These are phyloP conservation scores for Chlamydomonas reinhardtii DNA, from an alignment of 163 green algal species.

Conservation along the genomic window DNA sequence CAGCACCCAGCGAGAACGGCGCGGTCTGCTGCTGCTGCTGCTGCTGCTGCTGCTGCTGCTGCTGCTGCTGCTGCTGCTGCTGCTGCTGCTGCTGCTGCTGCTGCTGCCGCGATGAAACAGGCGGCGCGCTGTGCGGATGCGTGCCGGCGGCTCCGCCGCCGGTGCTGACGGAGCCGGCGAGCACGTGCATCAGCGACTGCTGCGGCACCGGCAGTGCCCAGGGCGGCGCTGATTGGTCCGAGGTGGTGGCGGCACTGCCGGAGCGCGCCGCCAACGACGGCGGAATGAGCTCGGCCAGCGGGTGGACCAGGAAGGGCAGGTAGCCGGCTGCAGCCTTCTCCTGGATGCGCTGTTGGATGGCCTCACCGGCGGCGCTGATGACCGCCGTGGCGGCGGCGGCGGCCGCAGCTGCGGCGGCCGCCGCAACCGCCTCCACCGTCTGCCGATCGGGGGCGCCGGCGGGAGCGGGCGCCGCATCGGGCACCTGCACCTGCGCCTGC, in stretches of 20 bases:
- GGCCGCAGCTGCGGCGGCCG: slow-evolving; percentile 59
- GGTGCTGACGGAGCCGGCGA: neutral
- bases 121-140: neutral
- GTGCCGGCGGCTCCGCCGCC: neutral
- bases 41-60: neutral
- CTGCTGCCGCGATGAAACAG: neutral
- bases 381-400: slow-evolving; percentile 67
- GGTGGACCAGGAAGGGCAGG: slow-evolving; percentile 63
- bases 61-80: slow-evolving; percentile 9
- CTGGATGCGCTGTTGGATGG: slow-evolving; percentile 61
- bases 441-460: slow-evolving; percentile 36
- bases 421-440: slow-evolving; percentile 64
- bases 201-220: slow-evolving; percentile 9
- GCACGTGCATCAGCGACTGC: slow-evolving; percentile 30
- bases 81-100: neutral
- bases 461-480: neutral
- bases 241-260: slow-evolving; percentile 20
- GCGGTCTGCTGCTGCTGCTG: neutral
- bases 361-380: slow-evolving; percentile 66
- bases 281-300: slow-evolving; percentile 53
- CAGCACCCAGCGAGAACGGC: neutral
- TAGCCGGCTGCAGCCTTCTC: slow-evolving; percentile 56
- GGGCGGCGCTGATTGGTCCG: slow-evolving; percentile 14
- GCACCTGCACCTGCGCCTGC: slow-evolving; percentile 38
- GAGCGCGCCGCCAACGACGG: slow-evolving; percentile 3